phyloP scores from a whole-genome alignment of 192 early-diverging fungal species.

The Mortierella claussenii region DNA sequence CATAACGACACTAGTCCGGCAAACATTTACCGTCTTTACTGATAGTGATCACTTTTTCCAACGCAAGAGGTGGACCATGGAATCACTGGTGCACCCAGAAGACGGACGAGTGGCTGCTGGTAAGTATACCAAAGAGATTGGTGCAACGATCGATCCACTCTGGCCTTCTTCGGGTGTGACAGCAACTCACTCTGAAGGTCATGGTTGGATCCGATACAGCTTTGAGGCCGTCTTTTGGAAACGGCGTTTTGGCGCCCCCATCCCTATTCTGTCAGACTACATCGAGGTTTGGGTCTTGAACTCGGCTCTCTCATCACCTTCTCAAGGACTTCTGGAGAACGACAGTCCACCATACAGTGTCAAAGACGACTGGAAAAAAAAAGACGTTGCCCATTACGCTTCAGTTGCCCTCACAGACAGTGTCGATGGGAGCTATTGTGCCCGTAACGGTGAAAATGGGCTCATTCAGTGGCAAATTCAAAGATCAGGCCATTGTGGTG shows the following conservation, averaged over 20 bases:
- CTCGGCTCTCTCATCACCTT: no score
- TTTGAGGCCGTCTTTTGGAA: constrained; percentile 8
- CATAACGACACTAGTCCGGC: no score
- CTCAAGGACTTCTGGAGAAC: background rate
- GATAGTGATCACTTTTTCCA: no score
- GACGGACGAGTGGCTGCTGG: constrained; percentile 7
- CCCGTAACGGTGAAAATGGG: background rate
- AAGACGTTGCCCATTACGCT: background rate
- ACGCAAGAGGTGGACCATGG: constrained; percentile 12
- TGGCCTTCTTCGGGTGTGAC: constrained; percentile 8
- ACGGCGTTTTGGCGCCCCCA: background rate
- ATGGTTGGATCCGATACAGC: constrained; percentile 8
- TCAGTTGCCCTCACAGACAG: background rate
- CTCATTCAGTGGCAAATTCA: background rate
- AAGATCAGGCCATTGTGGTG: background rate
- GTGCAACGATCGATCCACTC: constrained; percentile 3
- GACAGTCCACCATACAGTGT: background rate
- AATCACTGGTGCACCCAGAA: background rate
- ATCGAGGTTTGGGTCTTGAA: constrained; percentile 23
- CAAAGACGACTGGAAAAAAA: no score
- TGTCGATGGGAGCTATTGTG: background rate
- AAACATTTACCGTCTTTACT: no score
- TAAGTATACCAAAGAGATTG: background rate
- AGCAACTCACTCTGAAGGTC: background rate
- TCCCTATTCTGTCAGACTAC: no score